A percentile compares a stretch with the other conserved stretches of the same genome.
These are phyloP conservation scores for Tubosaeta sp. DNA, from an alignment of 768 basidiomycete species.

Conservation along the genomic window DNA sequence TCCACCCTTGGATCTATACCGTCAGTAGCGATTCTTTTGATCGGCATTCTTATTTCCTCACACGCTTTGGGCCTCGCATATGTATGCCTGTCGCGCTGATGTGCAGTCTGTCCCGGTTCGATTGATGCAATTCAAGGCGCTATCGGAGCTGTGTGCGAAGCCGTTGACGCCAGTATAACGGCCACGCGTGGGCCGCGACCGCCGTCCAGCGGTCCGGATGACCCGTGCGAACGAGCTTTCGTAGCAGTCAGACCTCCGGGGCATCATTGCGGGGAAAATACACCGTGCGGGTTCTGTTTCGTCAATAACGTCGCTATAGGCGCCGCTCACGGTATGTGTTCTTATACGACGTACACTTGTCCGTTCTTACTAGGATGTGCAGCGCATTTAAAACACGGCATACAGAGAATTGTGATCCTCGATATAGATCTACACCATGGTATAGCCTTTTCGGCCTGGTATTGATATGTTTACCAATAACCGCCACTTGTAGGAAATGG, in stretches of 20 bases:
- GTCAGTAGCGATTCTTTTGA: constrained; percentile 38
- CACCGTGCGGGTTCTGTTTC: constrained; percentile 92
- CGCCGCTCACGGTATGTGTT: constrained; percentile 76
- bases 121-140: constrained; percentile 78
- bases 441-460: background rate
- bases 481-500: constrained; percentile 65
- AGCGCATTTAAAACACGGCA: constrained; percentile 80
- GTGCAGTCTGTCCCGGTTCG: constrained; percentile 71
- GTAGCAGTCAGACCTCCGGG: constrained; percentile 88
- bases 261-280: constrained; percentile 90
- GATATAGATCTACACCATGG: constrained; percentile 61
- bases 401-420: constrained; percentile 78
- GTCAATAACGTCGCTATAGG: constrained; percentile 90
- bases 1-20: constrained; percentile 27
- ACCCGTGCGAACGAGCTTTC: constrained; percentile 51
- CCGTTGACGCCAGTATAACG: constrained; percentile 64
- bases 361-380: background rate
- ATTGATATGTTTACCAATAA: background rate
- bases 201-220: background rate
- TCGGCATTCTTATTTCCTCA: background rate
- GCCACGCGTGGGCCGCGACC: constrained; percentile 18
- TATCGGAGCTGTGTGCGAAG: constrained; percentile 81
- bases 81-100: background rate
- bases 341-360: background rate
- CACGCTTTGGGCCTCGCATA: background rate